phyloP scores from a whole-genome alignment of 164 flowering plant genomes.

The Malania oleifera region DNA sequence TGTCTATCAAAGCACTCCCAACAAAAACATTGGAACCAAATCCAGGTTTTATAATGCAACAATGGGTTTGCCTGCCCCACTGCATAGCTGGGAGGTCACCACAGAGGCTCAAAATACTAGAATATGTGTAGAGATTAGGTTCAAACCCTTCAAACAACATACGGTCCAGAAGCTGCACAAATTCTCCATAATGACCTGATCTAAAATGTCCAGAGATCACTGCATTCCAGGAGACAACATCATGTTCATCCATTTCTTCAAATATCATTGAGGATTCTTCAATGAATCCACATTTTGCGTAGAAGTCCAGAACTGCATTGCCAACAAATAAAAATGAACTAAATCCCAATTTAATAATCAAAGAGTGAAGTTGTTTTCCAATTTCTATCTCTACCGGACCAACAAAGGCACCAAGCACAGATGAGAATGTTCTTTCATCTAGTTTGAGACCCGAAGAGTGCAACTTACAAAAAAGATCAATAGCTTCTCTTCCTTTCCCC shows the following conservation, averaged over 20 bases:
- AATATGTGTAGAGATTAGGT: background rate
- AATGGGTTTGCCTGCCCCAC: conserved; percentile 5
- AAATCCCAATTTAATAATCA: conserved; percentile 28
- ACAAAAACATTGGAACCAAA: background rate
- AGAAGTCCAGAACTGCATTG: background rate
- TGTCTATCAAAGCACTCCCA: conserved; percentile 2
- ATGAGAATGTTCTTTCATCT: conserved; percentile 31
- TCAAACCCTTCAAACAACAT: conserved; percentile 1
- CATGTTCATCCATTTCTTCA: background rate
- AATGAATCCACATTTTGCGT: background rate
- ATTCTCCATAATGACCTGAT: background rate
- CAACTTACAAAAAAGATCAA: conserved; percentile 28
- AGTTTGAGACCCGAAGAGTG: conserved; percentile 21
- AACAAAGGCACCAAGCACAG: conserved; percentile 34
- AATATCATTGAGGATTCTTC: background rate
- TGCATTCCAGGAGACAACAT: conserved; percentile 3
- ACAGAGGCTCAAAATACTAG: conserved; percentile 1
- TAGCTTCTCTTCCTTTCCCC: conserved; percentile 28
- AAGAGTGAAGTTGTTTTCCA: conserved; percentile 38
- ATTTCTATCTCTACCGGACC: conserved; percentile 14
- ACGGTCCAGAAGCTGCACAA: background rate
- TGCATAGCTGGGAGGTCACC: background rate
- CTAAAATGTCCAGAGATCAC: background rate
- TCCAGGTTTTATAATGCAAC: background rate
- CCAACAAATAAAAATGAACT: background rate